Conservation (phyloP, 2,329 filamentous ascomycete genomes). For the Exophiala bonariae region DNA sequence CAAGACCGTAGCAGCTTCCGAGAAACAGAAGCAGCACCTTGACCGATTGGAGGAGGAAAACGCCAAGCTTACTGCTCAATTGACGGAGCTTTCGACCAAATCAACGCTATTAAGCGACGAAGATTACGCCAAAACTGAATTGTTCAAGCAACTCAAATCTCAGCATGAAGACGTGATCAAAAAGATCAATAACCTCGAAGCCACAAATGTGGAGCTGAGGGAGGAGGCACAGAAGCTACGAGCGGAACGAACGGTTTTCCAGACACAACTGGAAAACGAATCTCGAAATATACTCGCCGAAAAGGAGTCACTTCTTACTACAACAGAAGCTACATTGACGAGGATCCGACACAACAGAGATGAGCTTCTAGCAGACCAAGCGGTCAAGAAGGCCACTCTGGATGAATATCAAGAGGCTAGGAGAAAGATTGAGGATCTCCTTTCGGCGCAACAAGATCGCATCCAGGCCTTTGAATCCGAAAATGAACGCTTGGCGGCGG, state of each 20-base stretch:
- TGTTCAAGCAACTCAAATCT: conserved; percentile 87
- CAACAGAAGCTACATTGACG: conserved; percentile 79
- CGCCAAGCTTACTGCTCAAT: conserved; percentile 71
- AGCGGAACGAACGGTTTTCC: conserved; percentile 79
- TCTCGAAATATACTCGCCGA: conserved; percentile 71
- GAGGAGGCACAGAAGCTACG: conserved; percentile 84
- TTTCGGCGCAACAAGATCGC: conserved; percentile 74
- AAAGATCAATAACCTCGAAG: conserved; percentile 87
- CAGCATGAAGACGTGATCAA: conserved; percentile 93
- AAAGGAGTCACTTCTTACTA: conserved; percentile 76
- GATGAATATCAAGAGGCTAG: conserved; percentile 71
- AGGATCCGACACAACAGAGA: conserved; percentile 82
- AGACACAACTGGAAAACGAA: conserved; percentile 78
- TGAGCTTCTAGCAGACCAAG: conserved; percentile 78
- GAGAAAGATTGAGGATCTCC: conserved; percentile 76
- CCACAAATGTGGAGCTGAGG: conserved; percentile 78
- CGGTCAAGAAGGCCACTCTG: conserved; percentile 74
- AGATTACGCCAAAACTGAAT: conserved; percentile 86
- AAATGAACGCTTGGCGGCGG: conserved; percentile 65
- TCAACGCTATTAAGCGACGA: conserved; percentile 74
- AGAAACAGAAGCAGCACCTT: conserved; percentile 86
- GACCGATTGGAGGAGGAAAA: conserved; percentile 77
- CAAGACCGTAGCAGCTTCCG: conserved; percentile 72
- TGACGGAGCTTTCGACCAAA: conserved; percentile 69
- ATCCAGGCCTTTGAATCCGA: conserved; percentile 83